Base-by-base conservation (phyloP, 2,329 filamentous ascomycete genomes). In the Diplodia intermedia region DNA sequence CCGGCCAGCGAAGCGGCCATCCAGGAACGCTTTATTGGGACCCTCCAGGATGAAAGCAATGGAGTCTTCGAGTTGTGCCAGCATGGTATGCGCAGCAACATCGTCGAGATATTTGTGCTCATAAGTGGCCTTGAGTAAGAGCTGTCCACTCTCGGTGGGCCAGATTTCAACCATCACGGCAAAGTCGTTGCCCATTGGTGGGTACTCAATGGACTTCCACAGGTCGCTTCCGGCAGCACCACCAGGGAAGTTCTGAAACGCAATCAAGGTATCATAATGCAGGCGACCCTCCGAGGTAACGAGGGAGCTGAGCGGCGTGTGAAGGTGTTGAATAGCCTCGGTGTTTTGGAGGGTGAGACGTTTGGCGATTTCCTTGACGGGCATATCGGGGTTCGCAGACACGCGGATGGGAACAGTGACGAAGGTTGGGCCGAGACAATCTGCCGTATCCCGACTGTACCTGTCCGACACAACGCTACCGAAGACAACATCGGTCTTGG, bases 81-180 rank as follows among this genome's bases (percentile, higher is more conserved):
- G 36, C 56, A 68, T 67, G 14, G 56, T 68, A 8, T 54, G 43
- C 7, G 56, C 68, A n/a, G 68, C 68, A 3, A 65, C 36, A 6
- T 67, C 61, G 60, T 78, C 73, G 29, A 78, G 70, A 5, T 73
- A 69, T 11, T 66, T 54, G 33, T 75, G 57, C 54, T 73, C 72
- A 54, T 74, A 78, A 38, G 69, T 75, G 9, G 74, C 76, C 23
- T 75, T 72, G 38, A 78, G 67, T 2, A 71, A 74, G 61, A 78
- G 69, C 15, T 69, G 70, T 4, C 70, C 72, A 62, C 73, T 70
- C 36, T 68, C 60, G 15, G 50, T 63, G 12, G 67, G 76, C 71
- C 74, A 75, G 8, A 77, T 71, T 56, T 77, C 76, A 6, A 78
- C 57, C 75, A 77, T 77, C 2, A 77, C 74, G 1, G 73, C 72